Conservation (phyloP, 208 protist species). For the Trypanosomatidae sp. region DNA sequence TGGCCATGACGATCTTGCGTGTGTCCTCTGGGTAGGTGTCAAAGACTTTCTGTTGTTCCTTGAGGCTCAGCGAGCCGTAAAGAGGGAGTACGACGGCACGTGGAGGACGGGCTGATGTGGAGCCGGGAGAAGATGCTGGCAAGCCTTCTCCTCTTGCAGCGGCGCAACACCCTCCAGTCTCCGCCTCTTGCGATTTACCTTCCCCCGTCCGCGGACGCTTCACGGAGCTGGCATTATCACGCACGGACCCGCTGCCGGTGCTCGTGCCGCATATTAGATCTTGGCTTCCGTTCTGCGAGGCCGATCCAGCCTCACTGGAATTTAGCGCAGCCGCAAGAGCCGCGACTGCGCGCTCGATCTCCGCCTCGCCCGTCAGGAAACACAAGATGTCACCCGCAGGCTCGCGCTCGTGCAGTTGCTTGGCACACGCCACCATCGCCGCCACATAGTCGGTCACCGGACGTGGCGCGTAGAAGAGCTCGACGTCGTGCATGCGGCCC, state of each 20-base stretch:
- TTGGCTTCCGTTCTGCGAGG: too few species aligned
- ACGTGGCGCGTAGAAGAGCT: constrained; percentile 70
- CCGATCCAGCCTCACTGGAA: too few species aligned
- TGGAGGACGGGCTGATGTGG: constrained; percentile 30
- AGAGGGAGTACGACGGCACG: constrained; percentile 67
- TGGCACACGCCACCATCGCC: constrained; percentile 59
- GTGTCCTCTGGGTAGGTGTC: constrained; percentile 21
- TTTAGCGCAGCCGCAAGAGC: too few species aligned
- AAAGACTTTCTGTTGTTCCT: constrained; percentile 85
- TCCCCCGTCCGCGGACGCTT: too few species aligned
- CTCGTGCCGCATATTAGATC: too few species aligned
- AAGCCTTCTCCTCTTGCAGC: too few species aligned
- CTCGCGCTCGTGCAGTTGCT: constrained; percentile 71
- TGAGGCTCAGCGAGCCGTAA: constrained; percentile 73
- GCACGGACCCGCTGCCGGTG: too few species aligned
- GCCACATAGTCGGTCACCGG: constrained; percentile 95
- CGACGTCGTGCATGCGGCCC: constrained; percentile 95
- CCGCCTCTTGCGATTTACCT: too few species aligned
- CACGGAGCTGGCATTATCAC: too few species aligned
- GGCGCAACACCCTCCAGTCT: too few species aligned
- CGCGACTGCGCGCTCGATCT: constrained; percentile 79
- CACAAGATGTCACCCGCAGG: constrained; percentile 80
- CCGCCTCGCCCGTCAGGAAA: constrained; percentile 88
- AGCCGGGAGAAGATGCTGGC: too few species aligned
- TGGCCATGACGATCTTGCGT: constrained; percentile 97